A percentile compares a stretch with the other conserved stretches of the same genome.
These are phyloP conservation scores for Amylocarpus encephaloides DNA, from an alignment of 2,329 filamentous ascomycete genomes.

Conservation along the genomic window DNA sequence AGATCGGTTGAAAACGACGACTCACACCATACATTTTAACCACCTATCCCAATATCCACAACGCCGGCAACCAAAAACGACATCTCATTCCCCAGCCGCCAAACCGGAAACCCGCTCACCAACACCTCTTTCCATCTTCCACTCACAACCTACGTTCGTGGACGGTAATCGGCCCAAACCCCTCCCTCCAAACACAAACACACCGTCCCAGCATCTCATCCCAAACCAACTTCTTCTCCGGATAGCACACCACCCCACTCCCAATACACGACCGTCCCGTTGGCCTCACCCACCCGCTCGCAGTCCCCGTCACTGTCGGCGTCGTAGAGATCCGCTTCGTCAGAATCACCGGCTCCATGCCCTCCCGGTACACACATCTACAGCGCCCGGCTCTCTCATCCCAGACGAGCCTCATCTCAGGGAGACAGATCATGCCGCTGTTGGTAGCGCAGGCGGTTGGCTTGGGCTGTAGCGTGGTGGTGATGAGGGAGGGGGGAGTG, in stretches of 20 bases:
- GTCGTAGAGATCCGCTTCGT: neutral
- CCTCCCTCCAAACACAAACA: slow-evolving; percentile 5
- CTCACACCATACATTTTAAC: too few species aligned
- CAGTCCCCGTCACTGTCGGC: neutral
- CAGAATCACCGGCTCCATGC: slow-evolving; percentile 1
- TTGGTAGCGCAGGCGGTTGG: neutral
- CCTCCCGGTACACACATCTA: slow-evolving; percentile 9
- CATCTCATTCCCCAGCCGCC: too few species aligned
- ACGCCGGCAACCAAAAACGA: too few species aligned
- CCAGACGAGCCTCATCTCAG: slow-evolving; percentile 8
- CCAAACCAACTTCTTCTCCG: neutral
- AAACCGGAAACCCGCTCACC: too few species aligned
- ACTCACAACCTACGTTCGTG: too few species aligned
- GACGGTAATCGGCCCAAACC: neutral
- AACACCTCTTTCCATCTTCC: too few species aligned
- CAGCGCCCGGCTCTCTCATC: slow-evolving; percentile 6
- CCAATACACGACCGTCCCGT: neutral
- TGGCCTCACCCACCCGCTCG: neutral
- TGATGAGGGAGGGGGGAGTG: neutral
- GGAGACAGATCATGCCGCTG: slow-evolving; percentile 1
- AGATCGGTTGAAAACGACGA: too few species aligned
- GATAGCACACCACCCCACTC: neutral
- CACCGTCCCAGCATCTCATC: neutral
- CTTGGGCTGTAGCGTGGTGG: neutral
- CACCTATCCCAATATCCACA: too few species aligned